Evolutionary conservation across 805 yeast genomes (phyloP), one percentile per base, ranked within the genome.

Genomic region (Candida silvicultrix): DNA sequence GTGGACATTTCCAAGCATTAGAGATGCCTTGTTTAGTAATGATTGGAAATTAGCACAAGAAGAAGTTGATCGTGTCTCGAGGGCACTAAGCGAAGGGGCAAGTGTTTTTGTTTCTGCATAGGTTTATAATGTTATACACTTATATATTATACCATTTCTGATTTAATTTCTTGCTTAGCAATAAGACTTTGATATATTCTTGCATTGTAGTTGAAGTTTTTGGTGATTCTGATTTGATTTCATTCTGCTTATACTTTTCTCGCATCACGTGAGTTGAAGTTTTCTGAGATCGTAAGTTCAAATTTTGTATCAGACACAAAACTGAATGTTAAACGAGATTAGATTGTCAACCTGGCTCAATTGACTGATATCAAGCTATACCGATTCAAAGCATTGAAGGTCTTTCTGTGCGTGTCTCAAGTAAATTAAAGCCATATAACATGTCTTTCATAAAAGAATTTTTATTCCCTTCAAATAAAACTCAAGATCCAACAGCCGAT

Each of bases 1-100:
- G 75, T 80, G 81, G 64, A 73, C 85, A 2, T 89, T 85, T 59
- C 97, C 97, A 0, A 75, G 77, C 5, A 74, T 89, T 2, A 73
- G 95, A 49, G 96, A 89, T 58, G 81, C 78, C 0, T 59, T 87
- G 12, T 69, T 68, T 38, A 60, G 60, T 2, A 67, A 69, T 0
- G 75, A 81, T 48, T 75, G 78, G 70, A 66, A 56, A 0, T 61
- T 56, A 31, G 89, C 87, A 0, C 85, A 81, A 49, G 51, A 60
- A 2, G 80, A 81, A 50, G 61, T 84, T 9, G 65, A 74, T 38
- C 52, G 58, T 4, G 64, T 80, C 15, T 70, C 77, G 5, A 54
- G 59, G 15, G 47, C 65, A 40, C 45, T 76, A 23, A 58, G 51
- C 5, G 52, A 57, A 15, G 62, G 69, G 4, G 64, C 67, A 2